Base-by-base conservation (phyloP, 2,329 filamentous ascomycete species). In the Xylariaceae sp. region DNA sequence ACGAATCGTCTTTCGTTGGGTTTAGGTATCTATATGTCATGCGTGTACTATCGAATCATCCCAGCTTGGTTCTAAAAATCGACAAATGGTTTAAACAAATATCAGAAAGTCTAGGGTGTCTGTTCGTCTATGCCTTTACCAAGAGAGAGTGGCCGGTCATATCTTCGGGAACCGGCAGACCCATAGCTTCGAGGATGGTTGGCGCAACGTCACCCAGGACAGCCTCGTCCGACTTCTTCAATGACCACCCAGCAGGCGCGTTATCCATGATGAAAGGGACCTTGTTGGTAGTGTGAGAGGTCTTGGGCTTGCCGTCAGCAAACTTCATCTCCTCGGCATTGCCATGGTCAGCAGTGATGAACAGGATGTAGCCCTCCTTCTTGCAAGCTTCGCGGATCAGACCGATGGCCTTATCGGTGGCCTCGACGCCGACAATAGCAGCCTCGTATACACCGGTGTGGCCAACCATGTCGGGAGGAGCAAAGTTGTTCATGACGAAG, bases 401-500 rank as follows among this genome's bases (percentile, higher is more conserved):
- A 56, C 88, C 88, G 56, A 98, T 98, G 38, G 86, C 90, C 71
- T 85, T 86, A 66, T 98, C 92, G 9, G 92, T 98, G 51, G 90
- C 82, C 52, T 81, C 74, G 53, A 84, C 83, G 55, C 82, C 92
- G 58, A 92, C 61, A 47, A 98, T 82, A 41, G 92, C 92, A 19
- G 92, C 90, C 56, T 97, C 83, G 68, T 97, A 97, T 44, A 95
- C 88, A 60, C 92, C 92, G 9, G 92, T 98, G 72, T 98, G 92
- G 53, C 92, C 92, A 50, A 98, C 92, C 92, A 98, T 98, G 70
- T 98, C 92, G 13, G 92, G 92, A 29, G 92, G 92, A 29, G 92
- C 92, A 67, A 98, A 97, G 80, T 98, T 98, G 81, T 97, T 96
- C 92, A 98, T 98, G 65, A 98, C 74, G 61, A 98, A 97, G 60